Evolutionary conservation across 2,329 filamentous ascomycete genomes (phyloP), one percentile per base, ranked within the genome.

Genomic region (Ophiosphaerella korrae): DNA sequence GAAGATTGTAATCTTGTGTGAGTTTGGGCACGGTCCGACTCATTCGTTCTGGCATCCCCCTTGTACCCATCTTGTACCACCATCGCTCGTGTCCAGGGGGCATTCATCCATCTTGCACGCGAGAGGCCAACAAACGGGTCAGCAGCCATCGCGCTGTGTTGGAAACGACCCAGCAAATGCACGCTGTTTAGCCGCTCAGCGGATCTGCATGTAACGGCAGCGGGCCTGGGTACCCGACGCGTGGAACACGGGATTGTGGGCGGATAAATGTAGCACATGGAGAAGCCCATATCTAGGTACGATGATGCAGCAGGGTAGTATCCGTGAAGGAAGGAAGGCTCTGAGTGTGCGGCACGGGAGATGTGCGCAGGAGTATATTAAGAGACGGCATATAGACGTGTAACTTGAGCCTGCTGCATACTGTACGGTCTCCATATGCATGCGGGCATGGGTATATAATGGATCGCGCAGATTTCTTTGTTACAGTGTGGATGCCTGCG

Each of bases 111-210:
- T 43, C 45, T n/a, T 43, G 40, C 43, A 45, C 45, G 48, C 31
- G 14, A 42, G 29, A 36, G 8, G 5, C 26, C 26, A 11, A 29
- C 26, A 29, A 29, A 38, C 48, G 45, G 50, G 42, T 40, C 42
- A 57, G 49, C 50, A 39, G 54, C 38, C 42, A 54, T 44, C 47
- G 48, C 44, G 40, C 50, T 31, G 31, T 45, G 16, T 26, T 33
- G 12, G 39, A 31, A 16, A 31, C 11, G 13, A 42, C 24, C 24
- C 26, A 29, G 39, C 24, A 32, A 37, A 42, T 31, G 23, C 35
- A 23, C 8, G 18, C 21, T 21, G 32, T 56, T 58, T 58, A 58
- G 37, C 55, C 55, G 53, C 32, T 34, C 37, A 32, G 13, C 31
- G 14, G 16, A 9, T 16, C 32, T 16, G 34, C 36, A 38, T 24